A percentile compares a stretch with the other conserved stretches of the same genome.
Conservation (phyloP, 768 basidiomycete species). For the Pleurotus sapidus region DNA sequence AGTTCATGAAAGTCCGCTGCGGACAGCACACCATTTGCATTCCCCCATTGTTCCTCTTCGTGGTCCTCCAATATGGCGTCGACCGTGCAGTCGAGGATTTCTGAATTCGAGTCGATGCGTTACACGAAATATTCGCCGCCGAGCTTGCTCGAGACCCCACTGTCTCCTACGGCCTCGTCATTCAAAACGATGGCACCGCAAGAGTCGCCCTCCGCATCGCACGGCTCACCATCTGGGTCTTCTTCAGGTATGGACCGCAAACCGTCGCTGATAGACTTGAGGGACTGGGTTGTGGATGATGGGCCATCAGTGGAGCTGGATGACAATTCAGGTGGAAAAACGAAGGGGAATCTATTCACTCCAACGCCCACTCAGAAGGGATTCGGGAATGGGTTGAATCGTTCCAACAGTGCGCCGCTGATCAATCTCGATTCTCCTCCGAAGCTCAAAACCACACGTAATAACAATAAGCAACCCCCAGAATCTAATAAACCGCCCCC, state of each 20-base stretch:
- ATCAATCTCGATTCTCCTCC: slow-evolving; percentile 56
- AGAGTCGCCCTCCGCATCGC: slow-evolving; percentile 18
- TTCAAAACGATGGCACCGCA: slow-evolving; percentile 40
- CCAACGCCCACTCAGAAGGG: slow-evolving; percentile 25
- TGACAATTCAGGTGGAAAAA: neutral
- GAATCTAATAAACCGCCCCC: slow-evolving; percentile 33
- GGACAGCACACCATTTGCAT: no score
- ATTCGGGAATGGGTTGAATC: slow-evolving; percentile 11
- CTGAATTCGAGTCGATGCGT: slow-evolving; percentile 53
- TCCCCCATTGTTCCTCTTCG: no score
- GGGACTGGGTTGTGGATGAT: slow-evolving; percentile 72
- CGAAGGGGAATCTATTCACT: neutral
- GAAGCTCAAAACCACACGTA: slow-evolving; percentile 26
- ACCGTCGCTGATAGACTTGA: slow-evolving; percentile 66
- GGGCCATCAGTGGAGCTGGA: slow-evolving; percentile 27
- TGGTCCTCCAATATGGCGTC: slow-evolving; percentile 32
- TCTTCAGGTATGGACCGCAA: slow-evolving; percentile 48
- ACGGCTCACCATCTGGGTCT: slow-evolving; percentile 46
- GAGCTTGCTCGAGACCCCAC: slow-evolving; percentile 45
- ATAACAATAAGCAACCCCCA: slow-evolving; percentile 13
- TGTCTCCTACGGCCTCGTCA: slow-evolving; percentile 42
- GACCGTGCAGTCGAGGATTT: slow-evolving; percentile 55
- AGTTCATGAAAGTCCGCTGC: no score
- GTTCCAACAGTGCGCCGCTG: slow-evolving; percentile 34
- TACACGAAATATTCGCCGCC: slow-evolving; percentile 10